These are phyloP conservation scores for Stylosanthes scabra DNA, from an alignment of 331 rosid genomes.

Conservation along the genomic window DNA sequence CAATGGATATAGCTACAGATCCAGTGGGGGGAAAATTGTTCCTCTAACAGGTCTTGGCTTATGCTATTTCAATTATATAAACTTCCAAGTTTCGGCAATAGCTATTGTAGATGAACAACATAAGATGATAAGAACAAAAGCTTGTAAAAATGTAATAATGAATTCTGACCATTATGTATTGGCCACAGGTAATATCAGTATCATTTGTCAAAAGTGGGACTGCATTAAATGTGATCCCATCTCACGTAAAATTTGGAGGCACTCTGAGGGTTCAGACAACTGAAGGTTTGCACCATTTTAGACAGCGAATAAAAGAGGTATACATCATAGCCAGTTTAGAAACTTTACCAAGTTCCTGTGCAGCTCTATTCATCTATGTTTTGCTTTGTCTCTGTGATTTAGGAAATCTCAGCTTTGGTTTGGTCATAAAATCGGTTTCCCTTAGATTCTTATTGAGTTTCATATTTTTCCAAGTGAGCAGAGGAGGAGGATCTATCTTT, in stretches of 20 bases:
- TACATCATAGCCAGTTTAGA: constrained; percentile 5
- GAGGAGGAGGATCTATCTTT: background rate
- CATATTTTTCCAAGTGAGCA: background rate
- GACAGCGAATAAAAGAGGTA: constrained; percentile 62
- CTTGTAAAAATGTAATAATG: background rate
- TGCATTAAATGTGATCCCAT: constrained; percentile 59
- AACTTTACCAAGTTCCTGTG: background rate
- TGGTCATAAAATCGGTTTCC: constrained; percentile 5
- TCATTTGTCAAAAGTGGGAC: constrained; percentile 60
- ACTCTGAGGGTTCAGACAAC: constrained; percentile 67
- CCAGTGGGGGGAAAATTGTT: background rate
- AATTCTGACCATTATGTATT: constrained; percentile 23
- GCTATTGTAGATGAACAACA: background rate
- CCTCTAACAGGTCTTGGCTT: constrained; percentile 10
- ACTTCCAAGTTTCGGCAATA: constrained; percentile 32
- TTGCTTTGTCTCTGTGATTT: constrained; percentile 12
- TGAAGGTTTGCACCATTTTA: constrained; percentile 57
- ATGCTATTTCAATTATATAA: constrained; percentile 11
- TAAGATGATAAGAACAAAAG: background rate
- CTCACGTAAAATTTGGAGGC: constrained; percentile 66
- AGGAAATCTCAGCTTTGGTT: constrained; percentile 9
- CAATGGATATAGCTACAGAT: constrained; percentile 11
- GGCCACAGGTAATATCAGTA: constrained; percentile 60
- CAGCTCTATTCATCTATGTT: constrained; percentile 5
- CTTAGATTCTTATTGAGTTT: constrained; percentile 6